Conservation (phyloP, 148 eudicot genomes). For the Hydrangea macrophylla region DNA sequence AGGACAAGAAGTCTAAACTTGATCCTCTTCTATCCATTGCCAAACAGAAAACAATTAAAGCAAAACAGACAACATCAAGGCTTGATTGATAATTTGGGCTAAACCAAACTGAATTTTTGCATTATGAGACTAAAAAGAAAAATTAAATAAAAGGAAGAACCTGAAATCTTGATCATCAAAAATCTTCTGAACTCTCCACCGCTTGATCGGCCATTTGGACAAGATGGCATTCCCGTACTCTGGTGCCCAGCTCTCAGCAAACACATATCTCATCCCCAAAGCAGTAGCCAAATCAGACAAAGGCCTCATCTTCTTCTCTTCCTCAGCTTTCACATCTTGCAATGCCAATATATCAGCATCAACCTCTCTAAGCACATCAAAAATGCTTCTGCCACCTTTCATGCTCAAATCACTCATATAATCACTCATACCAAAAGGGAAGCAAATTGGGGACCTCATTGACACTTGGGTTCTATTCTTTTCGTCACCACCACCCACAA, state of each 20-base stretch:
- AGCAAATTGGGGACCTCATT: slow-evolving; percentile 68
- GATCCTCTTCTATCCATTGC: too few relatives aligned
- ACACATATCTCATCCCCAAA: slow-evolving; percentile 64
- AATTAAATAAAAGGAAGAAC: slow-evolving; percentile 16
- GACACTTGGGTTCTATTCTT: slow-evolving; percentile 22
- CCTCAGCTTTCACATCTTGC: slow-evolving; percentile 80
- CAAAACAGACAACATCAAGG: not conserved
- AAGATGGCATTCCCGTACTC: slow-evolving; percentile 77
- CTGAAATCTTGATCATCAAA: slow-evolving; percentile 71
- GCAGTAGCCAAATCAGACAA: slow-evolving; percentile 57
- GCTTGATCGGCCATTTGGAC: slow-evolving; percentile 76
- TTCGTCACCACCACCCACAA: slow-evolving; percentile 4
- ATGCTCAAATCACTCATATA: slow-evolving; percentile 28
- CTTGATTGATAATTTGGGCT: not conserved
- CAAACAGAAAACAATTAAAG: not conserved
- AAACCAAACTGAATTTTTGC: not conserved
- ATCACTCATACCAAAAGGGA: slow-evolving; percentile 31
- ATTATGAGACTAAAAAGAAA: not conserved
- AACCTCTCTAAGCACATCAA: slow-evolving; percentile 62
- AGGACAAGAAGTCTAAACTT: too few relatives aligned
- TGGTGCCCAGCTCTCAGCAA: slow-evolving; percentile 90
- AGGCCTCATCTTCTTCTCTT: slow-evolving; percentile 62
- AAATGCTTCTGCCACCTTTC: slow-evolving; percentile 41
- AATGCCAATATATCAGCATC: slow-evolving; percentile 68
- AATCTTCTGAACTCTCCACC: slow-evolving; percentile 57